Evolutionary conservation across 139 green algal species (phyloP), one percentile per base, ranked within the genome.

Genomic region (Mesostigma viride): DNA sequence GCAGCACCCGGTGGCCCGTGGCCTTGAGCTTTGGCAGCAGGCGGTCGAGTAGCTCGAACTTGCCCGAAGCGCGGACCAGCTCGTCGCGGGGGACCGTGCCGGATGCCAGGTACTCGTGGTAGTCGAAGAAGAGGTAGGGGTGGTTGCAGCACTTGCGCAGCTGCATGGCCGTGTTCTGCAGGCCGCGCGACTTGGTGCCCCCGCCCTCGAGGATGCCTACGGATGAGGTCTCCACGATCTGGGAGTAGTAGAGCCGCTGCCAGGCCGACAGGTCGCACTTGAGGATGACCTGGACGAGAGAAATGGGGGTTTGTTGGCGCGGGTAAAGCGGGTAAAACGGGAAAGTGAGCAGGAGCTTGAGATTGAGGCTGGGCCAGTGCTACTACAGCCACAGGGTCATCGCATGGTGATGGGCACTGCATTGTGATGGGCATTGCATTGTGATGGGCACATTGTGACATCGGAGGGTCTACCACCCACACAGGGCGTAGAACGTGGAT

Each of bases 111-210:
- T 61, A 75, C 58, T 68, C 35, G 3, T 26, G 20, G 5, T 22
- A 14, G 59, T 84, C 75, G 3, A 83, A 61, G 32, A 89, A 87
- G 22, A 89, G 83, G 67, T 85, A 88, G 0, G 84, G 84, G 69
- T 89, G 84, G 70, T 84, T 87, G 81, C 84, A 89, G 5, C 60
- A 74, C 74, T 89, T 89, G 28, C 84, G 77, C 56, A 89, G 75
- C 67, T 78, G 72, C 72, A 78, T 78, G 14, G 72, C 72, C 6
- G 34, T 75, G 72, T 78, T 78, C n/a, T 57, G 66, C 24, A 78
- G 61, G 11, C 31, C 46, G 4, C 66, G 34, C 0, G 58, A 65
- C n/a, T 48, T 62, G 8, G 56, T 62, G 24, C 64, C 47, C 45
- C 40, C 36, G 4, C 22, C 70, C 20, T 68, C 57, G n/a, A n/a